A percentile compares a stretch with the other conserved stretches of the same genome.
These are phyloP conservation scores for Phytopythium cucurbitacearum DNA, from an alignment of 352 stramenopile genomes.

Conservation along the genomic window DNA sequence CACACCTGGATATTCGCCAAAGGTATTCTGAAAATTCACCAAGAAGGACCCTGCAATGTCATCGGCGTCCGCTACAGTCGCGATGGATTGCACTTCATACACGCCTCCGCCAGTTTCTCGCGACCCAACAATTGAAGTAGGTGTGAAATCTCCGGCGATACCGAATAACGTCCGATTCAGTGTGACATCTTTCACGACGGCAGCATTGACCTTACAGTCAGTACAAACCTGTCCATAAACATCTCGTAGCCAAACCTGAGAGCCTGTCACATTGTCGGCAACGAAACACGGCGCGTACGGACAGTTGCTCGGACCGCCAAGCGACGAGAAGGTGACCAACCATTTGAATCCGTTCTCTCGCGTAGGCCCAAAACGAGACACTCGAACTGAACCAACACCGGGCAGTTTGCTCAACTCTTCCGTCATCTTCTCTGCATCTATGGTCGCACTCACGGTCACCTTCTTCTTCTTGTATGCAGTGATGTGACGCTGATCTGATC, in stretches of 20 bases:
- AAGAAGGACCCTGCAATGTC: constrained; percentile 56
- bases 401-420: constrained; percentile 34
- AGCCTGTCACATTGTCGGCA: constrained; percentile 46
- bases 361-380: constrained; percentile 52
- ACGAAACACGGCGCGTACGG: constrained; percentile 52
- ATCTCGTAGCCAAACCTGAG: constrained; percentile 27
- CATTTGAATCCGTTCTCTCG: constrained; percentile 54
- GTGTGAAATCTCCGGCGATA: constrained; percentile 36
- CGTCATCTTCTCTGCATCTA: constrained; percentile 49
- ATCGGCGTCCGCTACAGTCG: constrained; percentile 22
- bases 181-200: constrained; percentile 34
- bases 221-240: constrained; percentile 36
- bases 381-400: constrained; percentile 52
- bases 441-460: constrained; percentile 40
- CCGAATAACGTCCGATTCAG: constrained; percentile 19
- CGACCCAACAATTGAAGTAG: constrained; percentile 37
- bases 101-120: constrained; percentile 55
- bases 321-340: constrained; percentile 66
- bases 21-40: constrained; percentile 60
- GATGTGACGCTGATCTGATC: constrained; percentile 30
- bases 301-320: constrained; percentile 42
- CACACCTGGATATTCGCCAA: constrained; percentile 27
- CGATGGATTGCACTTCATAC: constrained; percentile 62
- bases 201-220: constrained; percentile 35
- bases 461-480: constrained; percentile 73